Base-by-base conservation (phyloP, 352 stramenopile genomes). In the Phytophthora aleatoria region DNA sequence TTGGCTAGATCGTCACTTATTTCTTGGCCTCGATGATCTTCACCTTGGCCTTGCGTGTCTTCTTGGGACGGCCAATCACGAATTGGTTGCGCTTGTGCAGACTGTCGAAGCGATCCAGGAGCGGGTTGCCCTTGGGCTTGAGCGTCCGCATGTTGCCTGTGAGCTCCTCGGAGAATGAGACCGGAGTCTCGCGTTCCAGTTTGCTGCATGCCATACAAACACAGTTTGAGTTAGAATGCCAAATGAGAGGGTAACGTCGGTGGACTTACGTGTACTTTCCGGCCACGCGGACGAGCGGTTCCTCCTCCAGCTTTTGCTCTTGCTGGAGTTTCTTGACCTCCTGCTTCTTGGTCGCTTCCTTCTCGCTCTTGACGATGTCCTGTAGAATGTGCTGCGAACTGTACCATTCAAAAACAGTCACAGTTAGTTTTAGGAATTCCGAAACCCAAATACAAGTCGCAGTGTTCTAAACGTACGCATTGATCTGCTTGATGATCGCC, bases 81-180 rank as follows among this genome's bases (percentile, higher is more conserved):
- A 95, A 90, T 81, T 89, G 76, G 69, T 94, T 95, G 58, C 87
- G 85, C 76, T 93, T 92, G 81, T 92, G 87, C 50, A 95, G 64
- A 75, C 81, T 93, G 68, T 95, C 87, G 64, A 89, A 94, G 31
- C 87, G 85, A 57, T 95, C 87, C 44, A 93, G 68, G 16, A 95
- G 68, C 39, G 85, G 81, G 57, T 90, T 78, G 50, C 85, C 85
- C 77, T 94, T 95, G 12, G 85, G 87, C 59, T 90, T 90, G 11
- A 94, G 71, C 31, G 77, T 83, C 38, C 87, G 85, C 52, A 94
- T 74, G 59, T 83, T 93, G 51, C 87, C 87, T 45, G 77, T 91
- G 41, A 95, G 80, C 53, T 95, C 87, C 55, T 93, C 84, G 20
- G 82, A 82, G 55, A 94, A 82, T n/a, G 84, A 73, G 28, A 95